A percentile compares a stretch with the other conserved stretches of the same genome.
Conservation (phyloP, 768 basidiomycete genomes). For the Russula sp. region DNA sequence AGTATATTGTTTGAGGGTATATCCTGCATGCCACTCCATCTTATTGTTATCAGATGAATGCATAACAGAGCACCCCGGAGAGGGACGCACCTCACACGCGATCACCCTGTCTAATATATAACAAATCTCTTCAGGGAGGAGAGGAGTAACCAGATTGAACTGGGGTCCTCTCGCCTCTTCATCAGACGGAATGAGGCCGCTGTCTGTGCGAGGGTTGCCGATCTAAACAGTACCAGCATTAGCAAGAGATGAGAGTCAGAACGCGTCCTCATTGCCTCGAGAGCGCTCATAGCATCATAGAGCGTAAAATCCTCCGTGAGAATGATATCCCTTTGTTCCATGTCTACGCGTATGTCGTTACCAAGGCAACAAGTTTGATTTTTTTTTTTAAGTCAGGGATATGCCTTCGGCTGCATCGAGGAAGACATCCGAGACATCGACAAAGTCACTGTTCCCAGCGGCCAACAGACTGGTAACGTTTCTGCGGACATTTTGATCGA, state of each 20-base stretch:
- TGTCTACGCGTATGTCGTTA: conserved; percentile 41
- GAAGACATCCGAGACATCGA: conserved; percentile 63
- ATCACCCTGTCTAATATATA: conserved; percentile 82
- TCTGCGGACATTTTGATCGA: conserved; percentile 16
- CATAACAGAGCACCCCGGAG: neutral
- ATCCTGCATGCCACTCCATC: conserved; percentile 88
- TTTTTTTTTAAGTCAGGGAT: conserved; percentile 4
- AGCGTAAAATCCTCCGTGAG: conserved; percentile 69
- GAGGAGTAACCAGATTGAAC: conserved; percentile 61
- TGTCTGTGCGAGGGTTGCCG: conserved; percentile 87
- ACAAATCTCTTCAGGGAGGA: conserved; percentile 79
- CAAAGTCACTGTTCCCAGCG: conserved; percentile 58
- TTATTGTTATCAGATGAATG: conserved; percentile 37
- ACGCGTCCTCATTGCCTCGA: conserved; percentile 57
- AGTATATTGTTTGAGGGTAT: conserved; percentile 84
- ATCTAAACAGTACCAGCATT: conserved; percentile 51
- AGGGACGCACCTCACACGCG: conserved; percentile 66
- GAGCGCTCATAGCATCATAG: conserved; percentile 90
- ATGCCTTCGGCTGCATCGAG: conserved; percentile 60
- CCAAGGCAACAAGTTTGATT: neutral
- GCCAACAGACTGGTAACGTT: neutral
- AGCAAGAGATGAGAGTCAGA: conserved; percentile 26
- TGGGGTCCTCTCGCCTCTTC: conserved; percentile 42
- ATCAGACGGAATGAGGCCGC: conserved; percentile 55
- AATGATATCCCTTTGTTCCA: conserved; percentile 61